Evolutionary conservation across 1,139 yeast genomes (phyloP).

Genomic region (Hyphopichia buzzinii): DNA sequence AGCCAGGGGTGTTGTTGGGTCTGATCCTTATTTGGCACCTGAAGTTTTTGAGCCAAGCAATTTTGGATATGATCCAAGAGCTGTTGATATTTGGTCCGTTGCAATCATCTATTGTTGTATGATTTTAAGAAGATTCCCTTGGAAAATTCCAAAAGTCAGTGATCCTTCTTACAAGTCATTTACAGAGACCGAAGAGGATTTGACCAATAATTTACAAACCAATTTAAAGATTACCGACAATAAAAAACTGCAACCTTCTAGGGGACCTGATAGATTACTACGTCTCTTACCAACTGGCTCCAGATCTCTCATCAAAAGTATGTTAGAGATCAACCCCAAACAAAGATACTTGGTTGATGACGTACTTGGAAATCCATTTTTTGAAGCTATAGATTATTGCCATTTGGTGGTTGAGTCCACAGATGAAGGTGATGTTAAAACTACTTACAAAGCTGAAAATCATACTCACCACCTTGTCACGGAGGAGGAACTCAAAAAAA

Average conservation of each 20-base stretch:
- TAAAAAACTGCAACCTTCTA: conserved; percentile 1
- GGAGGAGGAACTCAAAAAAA: conserved; percentile 49
- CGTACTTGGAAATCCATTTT: conserved; percentile 28
- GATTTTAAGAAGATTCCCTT: conserved; percentile 70
- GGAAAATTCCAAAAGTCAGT: conserved; percentile 66
- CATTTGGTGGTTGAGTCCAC: conserved; percentile 8
- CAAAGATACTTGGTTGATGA: conserved; percentile 31
- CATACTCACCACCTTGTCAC: conserved; percentile 59
- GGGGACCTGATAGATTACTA: conserved; percentile 35
- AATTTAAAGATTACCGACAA: neutral
- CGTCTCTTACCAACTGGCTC: conserved; percentile 37
- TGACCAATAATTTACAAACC: neutral
- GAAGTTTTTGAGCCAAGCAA: conserved; percentile 55
- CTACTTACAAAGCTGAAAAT: conserved; percentile 20
- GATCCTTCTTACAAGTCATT: conserved; percentile 54
- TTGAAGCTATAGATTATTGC: conserved; percentile 29
- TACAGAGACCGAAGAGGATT: conserved; percentile 20
- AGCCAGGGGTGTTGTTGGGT: conserved; percentile 74
- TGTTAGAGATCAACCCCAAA: conserved; percentile 30
- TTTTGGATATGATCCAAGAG: conserved; percentile 63
- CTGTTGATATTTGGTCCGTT: conserved; percentile 75
- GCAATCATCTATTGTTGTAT: conserved; percentile 78
- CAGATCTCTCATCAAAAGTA: conserved; percentile 30
- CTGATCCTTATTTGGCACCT: conserved; percentile 80
- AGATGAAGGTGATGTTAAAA: conserved; percentile 8